Conservation (phyloP, 2,329 filamentous ascomycete species). For the Hymenoscyphus infarciens region DNA sequence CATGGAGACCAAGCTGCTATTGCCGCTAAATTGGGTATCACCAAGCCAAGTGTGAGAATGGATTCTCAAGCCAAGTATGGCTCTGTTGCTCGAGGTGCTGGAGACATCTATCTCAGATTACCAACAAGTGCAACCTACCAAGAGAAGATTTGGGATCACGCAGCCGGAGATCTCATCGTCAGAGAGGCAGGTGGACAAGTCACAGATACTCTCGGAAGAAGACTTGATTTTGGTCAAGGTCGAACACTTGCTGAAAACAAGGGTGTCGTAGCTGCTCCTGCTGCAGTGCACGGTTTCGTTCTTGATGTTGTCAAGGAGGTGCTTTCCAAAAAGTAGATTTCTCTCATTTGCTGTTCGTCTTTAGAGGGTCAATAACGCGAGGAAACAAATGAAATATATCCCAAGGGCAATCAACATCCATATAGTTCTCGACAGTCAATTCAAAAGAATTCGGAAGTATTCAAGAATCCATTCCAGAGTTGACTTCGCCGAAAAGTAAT, state of each 20-base stretch:
- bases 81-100: slow-evolving; percentile 87
- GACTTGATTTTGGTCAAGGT: slow-evolving; percentile 81
- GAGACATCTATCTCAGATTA: slow-evolving; percentile 89
- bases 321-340: slow-evolving; percentile 45
- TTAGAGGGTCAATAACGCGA: neutral
- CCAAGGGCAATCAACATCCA: neutral
- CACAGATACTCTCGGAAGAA: slow-evolving; percentile 81
- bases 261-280: slow-evolving; percentile 86
- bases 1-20: slow-evolving; percentile 86
- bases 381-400: neutral
- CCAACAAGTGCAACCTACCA: slow-evolving; percentile 84
- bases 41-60: slow-evolving; percentile 85
- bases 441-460: neutral
- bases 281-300: slow-evolving; percentile 69
- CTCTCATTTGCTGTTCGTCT: neutral
- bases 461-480: neutral
- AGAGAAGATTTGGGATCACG: slow-evolving; percentile 99
- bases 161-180: slow-evolving; percentile 90
- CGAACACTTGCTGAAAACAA: slow-evolving; percentile 86
- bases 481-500: too few species aligned
- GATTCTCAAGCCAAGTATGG: slow-evolving; percentile 98
- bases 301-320: slow-evolving; percentile 81
- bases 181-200: slow-evolving; percentile 90
- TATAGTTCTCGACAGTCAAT: neutral
- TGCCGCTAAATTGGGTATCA: slow-evolving; percentile 81